Evolutionary conservation across 495 filamentous ascomycete genomes (phyloP).

Genomic region (Penicillium cosmopolitanum): DNA sequence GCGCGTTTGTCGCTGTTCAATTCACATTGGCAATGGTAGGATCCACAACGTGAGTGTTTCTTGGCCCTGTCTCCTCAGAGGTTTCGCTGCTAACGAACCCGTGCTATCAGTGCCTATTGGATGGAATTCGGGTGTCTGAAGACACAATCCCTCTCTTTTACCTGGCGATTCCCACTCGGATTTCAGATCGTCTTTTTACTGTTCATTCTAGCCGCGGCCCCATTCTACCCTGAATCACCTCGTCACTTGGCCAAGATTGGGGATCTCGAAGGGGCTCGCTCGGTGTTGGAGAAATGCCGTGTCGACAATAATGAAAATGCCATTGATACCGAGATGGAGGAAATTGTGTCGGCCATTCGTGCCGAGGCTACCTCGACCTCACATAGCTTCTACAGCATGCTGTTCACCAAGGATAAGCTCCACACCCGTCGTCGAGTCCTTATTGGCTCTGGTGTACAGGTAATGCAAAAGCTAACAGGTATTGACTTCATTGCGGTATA

Average conservation of each 20-base stretch:
- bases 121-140: constrained; percentile 53
- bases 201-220: constrained; percentile 21
- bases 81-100: background rate
- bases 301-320: constrained; percentile 17
- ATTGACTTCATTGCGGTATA: constrained; percentile 41
- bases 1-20: constrained; percentile 30
- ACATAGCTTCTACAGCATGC: constrained; percentile 28
- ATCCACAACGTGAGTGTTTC: constrained; percentile 39
- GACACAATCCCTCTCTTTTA: constrained; percentile 28
- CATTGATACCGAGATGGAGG: constrained; percentile 34
- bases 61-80: constrained; percentile 4
- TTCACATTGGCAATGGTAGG: constrained; percentile 29
- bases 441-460: constrained; percentile 49
- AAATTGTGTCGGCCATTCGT: constrained; percentile 28
- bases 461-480: constrained; percentile 51
- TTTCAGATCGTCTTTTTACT: constrained; percentile 36
- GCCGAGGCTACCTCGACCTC: constrained; percentile 27
- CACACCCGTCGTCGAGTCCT: constrained; percentile 46
- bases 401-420: constrained; percentile 25
- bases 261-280: constrained; percentile 47
- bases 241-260: constrained; percentile 56
- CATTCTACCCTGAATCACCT: constrained; percentile 58
- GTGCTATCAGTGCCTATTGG: constrained; percentile 54
- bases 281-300: constrained; percentile 27
- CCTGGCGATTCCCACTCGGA: constrained; percentile 41